Conservation (phyloP, 179 eudicot genomes). For the Beta corolliflora region DNA sequence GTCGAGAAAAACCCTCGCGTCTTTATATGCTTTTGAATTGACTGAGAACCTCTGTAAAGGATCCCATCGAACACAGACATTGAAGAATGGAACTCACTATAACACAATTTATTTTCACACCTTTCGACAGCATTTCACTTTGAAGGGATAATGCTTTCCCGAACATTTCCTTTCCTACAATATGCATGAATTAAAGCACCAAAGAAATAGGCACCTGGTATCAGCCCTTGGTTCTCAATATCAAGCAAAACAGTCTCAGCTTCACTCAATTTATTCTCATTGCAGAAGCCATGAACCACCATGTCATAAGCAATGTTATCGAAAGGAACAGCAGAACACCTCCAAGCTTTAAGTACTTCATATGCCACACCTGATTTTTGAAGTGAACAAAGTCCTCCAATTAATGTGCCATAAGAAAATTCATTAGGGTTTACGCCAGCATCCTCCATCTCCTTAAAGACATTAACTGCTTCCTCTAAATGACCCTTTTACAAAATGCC, state of each 20-base stretch:
- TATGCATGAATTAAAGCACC: constrained; percentile 56
- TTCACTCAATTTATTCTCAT: constrained; percentile 51
- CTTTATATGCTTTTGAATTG: constrained; percentile 40
- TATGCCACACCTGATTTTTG: constrained; percentile 44
- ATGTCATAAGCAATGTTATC: constrained; percentile 48
- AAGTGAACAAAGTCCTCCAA: constrained; percentile 59
- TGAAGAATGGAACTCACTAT: constrained; percentile 54
- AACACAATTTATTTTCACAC: constrained; percentile 53
- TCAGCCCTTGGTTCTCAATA: constrained; percentile 51
- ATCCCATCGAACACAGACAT: constrained; percentile 52
- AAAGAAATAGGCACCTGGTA: constrained; percentile 45
- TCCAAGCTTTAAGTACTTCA: constrained; percentile 41
- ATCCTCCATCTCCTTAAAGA: constrained; percentile 56
- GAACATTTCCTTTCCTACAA: constrained; percentile 48
- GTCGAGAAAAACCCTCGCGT: constrained; percentile 57
- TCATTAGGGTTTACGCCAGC: constrained; percentile 52
- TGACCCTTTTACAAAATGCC: constrained; percentile 56
- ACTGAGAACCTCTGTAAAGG: constrained; percentile 39
- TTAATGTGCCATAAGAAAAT: constrained; percentile 42
- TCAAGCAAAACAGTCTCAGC: constrained; percentile 60
- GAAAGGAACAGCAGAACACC: constrained; percentile 23
- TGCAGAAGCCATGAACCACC: constrained; percentile 65
- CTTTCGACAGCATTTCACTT: constrained; percentile 49
- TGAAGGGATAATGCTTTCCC: constrained; percentile 46
- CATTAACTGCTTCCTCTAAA: constrained; percentile 43